These are phyloP conservation scores for Lecanosticta acicola DNA, from an alignment of 2,329 filamentous ascomycete genomes.

Conservation along the genomic window DNA sequence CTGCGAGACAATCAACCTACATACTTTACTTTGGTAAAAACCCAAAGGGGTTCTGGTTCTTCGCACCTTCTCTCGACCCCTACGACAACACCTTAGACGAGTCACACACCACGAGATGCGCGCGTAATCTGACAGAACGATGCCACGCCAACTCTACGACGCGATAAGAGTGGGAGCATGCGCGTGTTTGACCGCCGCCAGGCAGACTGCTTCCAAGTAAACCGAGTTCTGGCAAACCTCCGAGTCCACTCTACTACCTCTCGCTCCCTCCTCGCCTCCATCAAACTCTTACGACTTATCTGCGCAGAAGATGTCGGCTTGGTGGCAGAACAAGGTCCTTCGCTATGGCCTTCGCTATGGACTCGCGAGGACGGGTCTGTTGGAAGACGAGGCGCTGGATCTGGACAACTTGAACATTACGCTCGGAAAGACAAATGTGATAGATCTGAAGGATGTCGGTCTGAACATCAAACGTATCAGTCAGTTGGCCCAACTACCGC, in stretches of 20 bases:
- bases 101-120: too few relatives aligned
- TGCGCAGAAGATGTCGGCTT: constrained; percentile 40
- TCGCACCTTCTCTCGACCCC: not conserved
- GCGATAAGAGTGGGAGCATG: constrained; percentile 26
- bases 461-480: constrained; percentile 58
- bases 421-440: constrained; percentile 71
- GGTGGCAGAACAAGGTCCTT: constrained; percentile 78
- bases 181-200: constrained; percentile 4
- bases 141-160: not conserved
- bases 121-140: too few relatives aligned
- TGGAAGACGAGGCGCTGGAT: constrained; percentile 82
- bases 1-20: not conserved
- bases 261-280: not conserved
- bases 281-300: too few relatives aligned
- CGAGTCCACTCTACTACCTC: not conserved
- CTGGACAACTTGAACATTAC: constrained; percentile 79
- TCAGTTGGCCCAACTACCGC: constrained; percentile 55
- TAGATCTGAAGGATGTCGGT: constrained; percentile 83
- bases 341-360: constrained; percentile 58
- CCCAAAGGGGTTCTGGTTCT: too few relatives aligned
- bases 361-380: constrained; percentile 72
- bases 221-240: constrained; percentile 4
- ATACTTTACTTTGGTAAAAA: too few relatives aligned
- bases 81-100: not conserved
- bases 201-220: too few relatives aligned